These are phyloP conservation scores for Nemania abortiva DNA, from an alignment of 2,329 filamentous ascomycete species.

Conservation along the genomic window DNA sequence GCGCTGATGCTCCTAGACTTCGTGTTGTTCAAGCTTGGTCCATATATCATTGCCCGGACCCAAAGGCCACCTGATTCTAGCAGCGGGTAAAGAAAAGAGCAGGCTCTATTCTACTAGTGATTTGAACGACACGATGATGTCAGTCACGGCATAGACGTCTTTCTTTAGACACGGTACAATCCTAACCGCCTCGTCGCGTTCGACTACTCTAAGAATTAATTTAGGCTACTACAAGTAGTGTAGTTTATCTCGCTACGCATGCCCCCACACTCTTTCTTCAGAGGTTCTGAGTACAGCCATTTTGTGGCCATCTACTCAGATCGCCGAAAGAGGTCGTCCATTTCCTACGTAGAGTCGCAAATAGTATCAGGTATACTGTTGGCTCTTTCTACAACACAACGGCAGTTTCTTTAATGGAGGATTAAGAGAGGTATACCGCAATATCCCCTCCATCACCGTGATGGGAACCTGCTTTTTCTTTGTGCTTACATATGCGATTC, in stretches of 20 bases:
- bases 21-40: too few species aligned
- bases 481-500: too few species aligned
- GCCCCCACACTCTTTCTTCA: background rate
- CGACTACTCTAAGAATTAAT: background rate
- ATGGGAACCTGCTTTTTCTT: background rate
- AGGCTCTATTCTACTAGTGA: background rate
- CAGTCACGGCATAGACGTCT: background rate
- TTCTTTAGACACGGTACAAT: background rate
- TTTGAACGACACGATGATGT: constrained; percentile 4
- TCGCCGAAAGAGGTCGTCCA: too few species aligned
- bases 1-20: too few species aligned
- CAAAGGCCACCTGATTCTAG: too few species aligned
- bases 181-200: background rate
- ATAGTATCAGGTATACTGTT: background rate
- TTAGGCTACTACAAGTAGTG: too few species aligned
- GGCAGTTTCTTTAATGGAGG: background rate
- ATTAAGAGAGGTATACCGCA: background rate
- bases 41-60: too few species aligned
- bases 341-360: too few species aligned
- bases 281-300: too few species aligned
- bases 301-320: too few species aligned
- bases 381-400: background rate
- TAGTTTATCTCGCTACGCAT: background rate
- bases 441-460: background rate
- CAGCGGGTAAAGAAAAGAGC: background rate